Evolutionary conservation across 805 yeast genomes (phyloP), one percentile per base, ranked within the genome.

Genomic region (Blastobotrys chiropterorum): DNA sequence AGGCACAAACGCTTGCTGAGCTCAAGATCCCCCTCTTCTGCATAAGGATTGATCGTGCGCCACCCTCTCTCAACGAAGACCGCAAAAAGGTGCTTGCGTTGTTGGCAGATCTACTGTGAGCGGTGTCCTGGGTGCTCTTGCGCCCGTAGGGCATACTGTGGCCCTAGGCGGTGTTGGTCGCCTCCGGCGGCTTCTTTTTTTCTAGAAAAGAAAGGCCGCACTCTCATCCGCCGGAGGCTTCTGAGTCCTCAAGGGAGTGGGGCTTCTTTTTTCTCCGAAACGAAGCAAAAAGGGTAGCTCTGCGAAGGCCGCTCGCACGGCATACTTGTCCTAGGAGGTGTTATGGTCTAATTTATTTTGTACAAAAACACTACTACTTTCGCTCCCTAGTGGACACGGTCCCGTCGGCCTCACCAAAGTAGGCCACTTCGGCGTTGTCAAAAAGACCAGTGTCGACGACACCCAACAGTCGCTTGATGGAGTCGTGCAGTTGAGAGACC

Each of bases 361-460:
- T 41, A 11, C 17, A n/a, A 19, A 17, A 17, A 17, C 4, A 42
- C 16, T 42, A 42, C n/a, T 19, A 4, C 15, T 42, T 20, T 17
- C 21, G 31, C 14, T 14, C 49, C 20, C 44, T 38, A 22, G 47
- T 49, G 49, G 47, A 50, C 39, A 56, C 83, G 47, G 75, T 61
- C 5, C 99, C 99, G 63, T 81, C 81, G 43, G 81, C 75, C 65
- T 88, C 89, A 46, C 99, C 99, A 65, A 94, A 87, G 70, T 90
- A 94, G 4, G 92, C 94, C 66, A 79, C 86, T 47, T 72, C 72
- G 22, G 95, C 92, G 46, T 76, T 72, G 49, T 75, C 75, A 71
- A 94, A 94, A 55, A 94, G 73, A 1, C 99, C 99, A 7, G 96
- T 90, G 69, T 94, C 99, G 14, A 94, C 97, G 26, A 94, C 97